These are phyloP conservation scores for Cladosporium sp. DNA, from an alignment of 2,329 filamentous ascomycete species.

Conservation along the genomic window DNA sequence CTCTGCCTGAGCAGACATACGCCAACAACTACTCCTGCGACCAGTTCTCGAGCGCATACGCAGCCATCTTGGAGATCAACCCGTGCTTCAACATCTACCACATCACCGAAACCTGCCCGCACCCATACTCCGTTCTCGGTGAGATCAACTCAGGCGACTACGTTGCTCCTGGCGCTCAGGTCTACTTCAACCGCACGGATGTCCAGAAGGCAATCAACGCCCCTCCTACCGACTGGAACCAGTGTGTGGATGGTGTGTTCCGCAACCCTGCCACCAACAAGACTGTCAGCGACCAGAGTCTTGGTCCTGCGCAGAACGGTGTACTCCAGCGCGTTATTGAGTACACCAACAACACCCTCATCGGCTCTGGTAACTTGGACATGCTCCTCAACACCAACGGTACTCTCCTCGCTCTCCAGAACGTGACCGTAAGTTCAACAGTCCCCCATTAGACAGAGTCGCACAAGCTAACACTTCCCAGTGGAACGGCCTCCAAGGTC, in stretches of 20 bases:
- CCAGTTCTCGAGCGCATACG: slow-evolving; percentile 42
- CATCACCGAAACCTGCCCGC: slow-evolving; percentile 49
- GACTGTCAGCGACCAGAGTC: slow-evolving; percentile 36
- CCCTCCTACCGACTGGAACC: slow-evolving; percentile 33
- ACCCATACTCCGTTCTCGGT: slow-evolving; percentile 32
- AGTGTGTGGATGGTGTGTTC: slow-evolving; percentile 37
- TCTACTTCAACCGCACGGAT: slow-evolving; percentile 59
- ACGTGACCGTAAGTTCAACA: slow-evolving; percentile 51
- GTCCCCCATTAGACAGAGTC: neutral
- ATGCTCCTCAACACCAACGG: slow-evolving; percentile 53
- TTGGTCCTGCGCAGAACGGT: slow-evolving; percentile 39
- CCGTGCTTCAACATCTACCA: slow-evolving; percentile 55
- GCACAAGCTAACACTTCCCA: slow-evolving; percentile 37
- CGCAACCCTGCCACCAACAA: slow-evolving; percentile 24
- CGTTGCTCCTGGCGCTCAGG: slow-evolving; percentile 38
- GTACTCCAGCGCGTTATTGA: slow-evolving; percentile 53
- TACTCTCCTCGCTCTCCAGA: slow-evolving; percentile 54
- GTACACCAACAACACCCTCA: slow-evolving; percentile 52
- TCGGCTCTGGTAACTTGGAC: slow-evolving; percentile 52
- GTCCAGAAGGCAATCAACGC: slow-evolving; percentile 54
- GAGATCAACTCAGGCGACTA: slow-evolving; percentile 26
- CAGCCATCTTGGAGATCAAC: slow-evolving; percentile 45
- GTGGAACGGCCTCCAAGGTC: slow-evolving; percentile 53
- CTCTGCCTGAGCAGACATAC: slow-evolving; percentile 29
- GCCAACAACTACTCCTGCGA: slow-evolving; percentile 38